Percentiles rank a stretch among this genome's conserved stretches.
phyloP scores from a whole-genome alignment of 2,329 filamentous ascomycete genomes.

The Clonostachys rosea region DNA sequence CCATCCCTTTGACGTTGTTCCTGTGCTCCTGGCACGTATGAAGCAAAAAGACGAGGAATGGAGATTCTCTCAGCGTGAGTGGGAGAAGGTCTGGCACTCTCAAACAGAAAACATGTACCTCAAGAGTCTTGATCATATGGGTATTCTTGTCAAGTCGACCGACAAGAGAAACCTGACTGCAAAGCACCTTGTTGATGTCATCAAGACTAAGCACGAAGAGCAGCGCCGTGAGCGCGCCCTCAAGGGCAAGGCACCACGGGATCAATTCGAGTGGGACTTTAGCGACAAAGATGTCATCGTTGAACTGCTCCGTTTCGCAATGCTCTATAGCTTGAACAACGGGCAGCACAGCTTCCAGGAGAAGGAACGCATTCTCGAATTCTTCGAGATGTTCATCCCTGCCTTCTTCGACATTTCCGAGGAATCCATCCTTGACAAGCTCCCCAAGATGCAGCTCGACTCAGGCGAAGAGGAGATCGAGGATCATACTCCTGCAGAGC shows the following conservation, averaged over 20 bases:
- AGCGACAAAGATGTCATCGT: slow-evolving; percentile 64
- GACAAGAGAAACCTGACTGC: slow-evolving; percentile 91
- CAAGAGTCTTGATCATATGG: slow-evolving; percentile 95
- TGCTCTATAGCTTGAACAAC: slow-evolving; percentile 62
- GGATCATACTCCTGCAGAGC: slow-evolving; percentile 65
- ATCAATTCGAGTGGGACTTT: slow-evolving; percentile 76
- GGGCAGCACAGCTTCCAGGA: slow-evolving; percentile 68
- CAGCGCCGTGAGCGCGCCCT: slow-evolving; percentile 68
- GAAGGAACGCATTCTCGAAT: slow-evolving; percentile 68
- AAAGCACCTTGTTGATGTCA: slow-evolving; percentile 85
- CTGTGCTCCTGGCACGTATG: slow-evolving; percentile 79
- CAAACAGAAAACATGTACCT: slow-evolving; percentile 95
- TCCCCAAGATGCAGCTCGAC: slow-evolving; percentile 65
- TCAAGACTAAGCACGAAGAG: slow-evolving; percentile 90
- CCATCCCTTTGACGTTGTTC: slow-evolving; percentile 81
- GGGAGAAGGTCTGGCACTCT: slow-evolving; percentile 98
- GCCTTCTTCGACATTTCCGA: slow-evolving; percentile 73
- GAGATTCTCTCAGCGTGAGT: slow-evolving; percentile 94
- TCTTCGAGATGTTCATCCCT: slow-evolving; percentile 72
- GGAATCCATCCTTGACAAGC: slow-evolving; percentile 61
- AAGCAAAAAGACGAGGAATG: slow-evolving; percentile 98
- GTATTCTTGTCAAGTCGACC: slow-evolving; percentile 78
- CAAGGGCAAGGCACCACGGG: slow-evolving; percentile 55
- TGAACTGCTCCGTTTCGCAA: slow-evolving; percentile 57
- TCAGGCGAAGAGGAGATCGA: slow-evolving; percentile 76